These are phyloP conservation scores for Termitomyces sp. DNA, from an alignment of 768 basidiomycete genomes.

Conservation along the genomic window DNA sequence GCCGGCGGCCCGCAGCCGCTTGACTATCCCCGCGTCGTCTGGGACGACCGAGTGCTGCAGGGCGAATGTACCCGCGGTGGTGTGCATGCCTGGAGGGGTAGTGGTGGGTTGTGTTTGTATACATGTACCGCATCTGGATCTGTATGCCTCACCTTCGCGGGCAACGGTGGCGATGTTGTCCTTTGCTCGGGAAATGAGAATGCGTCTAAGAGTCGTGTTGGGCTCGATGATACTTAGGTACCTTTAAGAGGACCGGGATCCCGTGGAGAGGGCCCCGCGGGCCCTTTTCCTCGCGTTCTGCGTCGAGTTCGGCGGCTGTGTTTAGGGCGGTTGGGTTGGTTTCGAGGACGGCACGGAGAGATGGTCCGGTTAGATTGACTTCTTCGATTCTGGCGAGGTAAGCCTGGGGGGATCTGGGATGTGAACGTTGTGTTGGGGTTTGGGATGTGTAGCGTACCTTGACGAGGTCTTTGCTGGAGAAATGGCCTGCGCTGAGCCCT, in stretches of 20 bases:
- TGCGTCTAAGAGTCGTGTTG: not conserved
- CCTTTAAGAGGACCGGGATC: constrained; percentile 48
- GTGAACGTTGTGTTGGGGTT: too few species aligned
- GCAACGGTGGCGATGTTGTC: constrained; percentile 43
- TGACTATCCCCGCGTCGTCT: constrained; percentile 39
- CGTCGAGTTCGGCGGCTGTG: constrained; percentile 46
- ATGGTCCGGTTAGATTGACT: constrained; percentile 54
- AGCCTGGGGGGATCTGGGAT: constrained; percentile 19
- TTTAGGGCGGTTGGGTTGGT: constrained; percentile 44
- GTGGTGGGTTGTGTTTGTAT: too few species aligned
- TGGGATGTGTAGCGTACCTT: constrained; percentile 32
- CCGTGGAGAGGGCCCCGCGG: constrained; percentile 46
- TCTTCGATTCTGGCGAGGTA: constrained; percentile 63
- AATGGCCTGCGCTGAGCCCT: constrained; percentile 42
- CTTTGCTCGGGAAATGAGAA: constrained; percentile 15
- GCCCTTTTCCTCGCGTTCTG: constrained; percentile 33
- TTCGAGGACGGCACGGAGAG: constrained; percentile 55
- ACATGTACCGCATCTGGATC: too few species aligned
- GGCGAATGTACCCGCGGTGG: constrained; percentile 38
- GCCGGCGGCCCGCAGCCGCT: constrained; percentile 34
- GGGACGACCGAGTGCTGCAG: constrained; percentile 36
- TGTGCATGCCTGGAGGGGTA: constrained; percentile 39
- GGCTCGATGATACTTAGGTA: constrained; percentile 34
- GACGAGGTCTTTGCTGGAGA: constrained; percentile 57
- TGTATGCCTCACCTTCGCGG: too few species aligned